Conservation (phyloP, 148 eudicot genomes). For the Rhododendron williamsianum region DNA sequence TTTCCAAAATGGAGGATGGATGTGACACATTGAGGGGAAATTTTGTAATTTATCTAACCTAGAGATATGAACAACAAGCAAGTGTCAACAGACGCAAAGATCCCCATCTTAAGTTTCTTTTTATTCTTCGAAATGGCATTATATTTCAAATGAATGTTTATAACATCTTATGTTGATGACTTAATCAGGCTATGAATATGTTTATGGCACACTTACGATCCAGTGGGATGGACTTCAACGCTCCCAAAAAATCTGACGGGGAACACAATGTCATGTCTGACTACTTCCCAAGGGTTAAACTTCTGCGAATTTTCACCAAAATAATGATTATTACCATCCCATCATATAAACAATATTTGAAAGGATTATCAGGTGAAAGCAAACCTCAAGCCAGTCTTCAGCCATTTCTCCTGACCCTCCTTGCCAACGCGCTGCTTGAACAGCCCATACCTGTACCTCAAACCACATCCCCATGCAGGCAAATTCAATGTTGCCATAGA, state of each 20-base stretch:
- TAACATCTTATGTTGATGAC: neutral
- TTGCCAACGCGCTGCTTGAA: slow-evolving; percentile 85
- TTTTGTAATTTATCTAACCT: no score
- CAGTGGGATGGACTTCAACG: slow-evolving; percentile 69
- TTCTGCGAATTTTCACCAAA: slow-evolving; percentile 46
- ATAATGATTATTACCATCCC: neutral
- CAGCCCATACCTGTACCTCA: slow-evolving; percentile 89
- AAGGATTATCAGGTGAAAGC: slow-evolving; percentile 12
- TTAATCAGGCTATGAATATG: neutral
- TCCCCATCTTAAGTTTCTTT: neutral
- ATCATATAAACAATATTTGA: neutral
- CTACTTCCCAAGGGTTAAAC: slow-evolving; percentile 97
- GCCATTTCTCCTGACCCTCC: slow-evolving; percentile 72
- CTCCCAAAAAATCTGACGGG: slow-evolving; percentile 90
- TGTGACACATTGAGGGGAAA: neutral
- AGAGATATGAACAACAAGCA: no score
- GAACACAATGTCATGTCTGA: slow-evolving; percentile 81
- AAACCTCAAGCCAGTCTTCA: slow-evolving; percentile 96
- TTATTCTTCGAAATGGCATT: neutral
- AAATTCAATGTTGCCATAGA: slow-evolving; percentile 91
- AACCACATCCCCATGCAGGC: slow-evolving; percentile 98
- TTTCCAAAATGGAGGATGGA: no score
- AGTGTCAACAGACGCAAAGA: neutral
- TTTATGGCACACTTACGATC: slow-evolving; percentile 55
- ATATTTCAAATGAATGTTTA: neutral